Percentiles rank a stretch among this genome's conserved stretches.
Conservation (phyloP, 2,329 filamentous ascomycete species). For the Dryadomyces quercivorus region DNA sequence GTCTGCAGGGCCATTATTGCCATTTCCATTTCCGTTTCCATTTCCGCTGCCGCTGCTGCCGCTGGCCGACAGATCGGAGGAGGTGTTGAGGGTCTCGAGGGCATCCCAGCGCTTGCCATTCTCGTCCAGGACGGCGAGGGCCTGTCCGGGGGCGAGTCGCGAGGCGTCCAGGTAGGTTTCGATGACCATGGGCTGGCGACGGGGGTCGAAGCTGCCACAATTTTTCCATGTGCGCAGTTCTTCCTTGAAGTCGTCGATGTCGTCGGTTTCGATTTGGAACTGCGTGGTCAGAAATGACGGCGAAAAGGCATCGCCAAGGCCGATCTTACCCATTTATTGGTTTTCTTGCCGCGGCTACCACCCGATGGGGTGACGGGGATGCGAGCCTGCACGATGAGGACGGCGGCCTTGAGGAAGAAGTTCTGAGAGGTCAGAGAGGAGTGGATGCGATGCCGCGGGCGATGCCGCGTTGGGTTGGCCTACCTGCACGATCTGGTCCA, state of each 20-base stretch:
- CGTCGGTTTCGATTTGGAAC: slow-evolving; percentile 93
- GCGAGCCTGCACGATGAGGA: slow-evolving; percentile 72
- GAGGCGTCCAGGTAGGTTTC: slow-evolving; percentile 81
- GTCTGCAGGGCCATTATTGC: slow-evolving; percentile 13
- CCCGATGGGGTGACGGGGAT: slow-evolving; percentile 53
- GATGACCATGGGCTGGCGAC: slow-evolving; percentile 73
- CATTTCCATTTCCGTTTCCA: slow-evolving; percentile 2
- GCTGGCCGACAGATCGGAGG: slow-evolving; percentile 41
- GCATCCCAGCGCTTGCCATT: slow-evolving; percentile 90
- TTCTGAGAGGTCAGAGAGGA: slow-evolving; percentile 55
- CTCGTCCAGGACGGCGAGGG: slow-evolving; percentile 77
- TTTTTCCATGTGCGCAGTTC: slow-evolving; percentile 72
- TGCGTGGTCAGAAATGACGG: slow-evolving; percentile 22
- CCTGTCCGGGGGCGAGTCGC: slow-evolving; percentile 70
- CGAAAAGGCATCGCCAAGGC: slow-evolving; percentile 18
- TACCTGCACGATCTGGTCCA: slow-evolving; percentile 91
- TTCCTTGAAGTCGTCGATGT: slow-evolving; percentile 77
- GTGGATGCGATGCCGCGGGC: background rate
- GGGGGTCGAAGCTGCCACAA: slow-evolving; percentile 63
- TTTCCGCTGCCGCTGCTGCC: slow-evolving; percentile 19
- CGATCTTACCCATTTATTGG: slow-evolving; percentile 69
- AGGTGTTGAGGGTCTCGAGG: slow-evolving; percentile 58
- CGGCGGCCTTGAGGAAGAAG: slow-evolving; percentile 78
- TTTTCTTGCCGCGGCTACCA: slow-evolving; percentile 41
- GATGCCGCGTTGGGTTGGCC: slow-evolving; percentile 1